Evolutionary conservation across 1,139 yeast species (phyloP), one percentile per base, ranked within the genome.

Genomic region (Nadsonia commutata): DNA sequence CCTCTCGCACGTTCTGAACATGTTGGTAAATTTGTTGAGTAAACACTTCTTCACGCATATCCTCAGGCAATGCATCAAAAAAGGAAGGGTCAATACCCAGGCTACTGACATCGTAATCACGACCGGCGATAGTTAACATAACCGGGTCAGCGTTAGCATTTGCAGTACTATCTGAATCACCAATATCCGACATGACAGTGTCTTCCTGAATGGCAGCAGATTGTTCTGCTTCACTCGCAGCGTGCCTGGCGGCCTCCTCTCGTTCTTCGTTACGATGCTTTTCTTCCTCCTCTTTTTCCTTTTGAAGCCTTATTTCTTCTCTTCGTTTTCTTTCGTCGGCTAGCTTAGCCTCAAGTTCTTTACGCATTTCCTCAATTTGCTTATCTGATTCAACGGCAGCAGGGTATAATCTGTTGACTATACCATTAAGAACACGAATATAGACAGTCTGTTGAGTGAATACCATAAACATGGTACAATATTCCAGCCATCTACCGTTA

Each of bases 81-180:
- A 86, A 88, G 52, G 82, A 93, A 0, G 94, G 94, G 60, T 88
- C 96, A 47, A 88, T 85, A 46, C 85, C 96, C 2, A 95, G 79
- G 0, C 88, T 93, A 44, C 93, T 75, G 39, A 88, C 82, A 57
- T 88, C 94, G 31, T 88, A 88, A 46, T 78, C 79, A 31, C 80
- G 65, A 36, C 83, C 94, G 19, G 88, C 90, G 52, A 88, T 80
- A 17, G 69, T 68, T 6, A 88, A 88, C 66, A 72, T 72, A 0
- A 82, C 68, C 0, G 94, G 93, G 8, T 68, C 75, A 36, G 55
- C 49, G n/a, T 5, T 16, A 9, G 33, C 9, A 9, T 13, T 16
- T 11, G 16, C 13, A 27, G 16, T 9, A n/a, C 16, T 13, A 6
- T 13, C 16, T 4, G 9, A 4, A 27, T 13, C 4, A 16, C 4